These are phyloP conservation scores for Bondarzewia mesenterica DNA, from an alignment of 1,284 basidiomycete species.

Conservation along the genomic window DNA sequence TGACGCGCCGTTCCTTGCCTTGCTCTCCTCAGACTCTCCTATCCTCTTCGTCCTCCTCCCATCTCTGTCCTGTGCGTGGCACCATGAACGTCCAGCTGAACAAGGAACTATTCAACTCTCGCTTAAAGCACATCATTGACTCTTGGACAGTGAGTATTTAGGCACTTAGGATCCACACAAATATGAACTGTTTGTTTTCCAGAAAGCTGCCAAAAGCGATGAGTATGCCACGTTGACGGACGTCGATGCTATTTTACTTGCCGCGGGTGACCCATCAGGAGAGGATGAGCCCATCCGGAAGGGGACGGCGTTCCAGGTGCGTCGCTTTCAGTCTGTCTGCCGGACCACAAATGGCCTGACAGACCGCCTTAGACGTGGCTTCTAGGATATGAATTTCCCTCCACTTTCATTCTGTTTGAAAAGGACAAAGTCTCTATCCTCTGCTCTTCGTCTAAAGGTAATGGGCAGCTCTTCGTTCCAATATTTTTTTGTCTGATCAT, in stretches of 20 bases:
- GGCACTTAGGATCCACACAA: not conserved
- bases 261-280: constrained; percentile 77
- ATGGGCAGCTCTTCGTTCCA: constrained; percentile 3
- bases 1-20: constrained; percentile 8
- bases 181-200: constrained; percentile 8
- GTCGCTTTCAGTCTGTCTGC: constrained; percentile 18
- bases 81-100: constrained; percentile 41
- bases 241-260: constrained; percentile 64
- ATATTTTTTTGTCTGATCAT: constrained; percentile 4
- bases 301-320: constrained; percentile 84
- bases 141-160: constrained; percentile 64
- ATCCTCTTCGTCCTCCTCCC: constrained; percentile 8
- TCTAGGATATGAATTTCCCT: constrained; percentile 95
- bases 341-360: constrained; percentile 1
- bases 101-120: constrained; percentile 49
- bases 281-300: constrained; percentile 83
- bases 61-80: constrained; percentile 4
- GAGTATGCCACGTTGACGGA: constrained; percentile 63
- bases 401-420: constrained; percentile 81
- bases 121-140: constrained; percentile 61
- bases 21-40: constrained; percentile 8
- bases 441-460: constrained; percentile 88
- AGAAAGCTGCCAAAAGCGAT: constrained; percentile 59
- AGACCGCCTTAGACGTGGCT: constrained; percentile 91
- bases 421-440: constrained; percentile 73